Conservation (phyloP, 768 basidiomycete species). For the Termitomyces sp. region DNA sequence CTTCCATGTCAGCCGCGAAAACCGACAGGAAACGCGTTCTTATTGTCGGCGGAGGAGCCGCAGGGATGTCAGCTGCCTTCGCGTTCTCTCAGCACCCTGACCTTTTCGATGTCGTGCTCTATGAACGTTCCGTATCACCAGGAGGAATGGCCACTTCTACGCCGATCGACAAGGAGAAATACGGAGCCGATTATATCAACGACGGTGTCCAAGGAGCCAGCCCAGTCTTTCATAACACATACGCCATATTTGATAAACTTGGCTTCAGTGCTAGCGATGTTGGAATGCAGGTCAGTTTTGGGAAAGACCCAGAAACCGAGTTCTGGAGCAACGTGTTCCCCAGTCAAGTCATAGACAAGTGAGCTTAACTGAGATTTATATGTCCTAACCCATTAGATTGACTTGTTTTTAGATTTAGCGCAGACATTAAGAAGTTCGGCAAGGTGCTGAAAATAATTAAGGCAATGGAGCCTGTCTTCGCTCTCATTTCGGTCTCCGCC, state of each 20-base stretch:
- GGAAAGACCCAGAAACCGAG: conserved; percentile 26
- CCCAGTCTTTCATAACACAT: conserved; percentile 31
- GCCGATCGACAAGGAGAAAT: conserved; percentile 23
- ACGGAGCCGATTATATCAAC: conserved; percentile 31
- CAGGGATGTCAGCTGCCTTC: conserved; percentile 32
- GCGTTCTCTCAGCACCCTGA: conserved; percentile 30
- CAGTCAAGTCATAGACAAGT: conserved; percentile 29
- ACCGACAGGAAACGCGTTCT: conserved; percentile 23
- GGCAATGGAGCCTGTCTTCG: conserved; percentile 27
- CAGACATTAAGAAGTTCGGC: conserved; percentile 31
- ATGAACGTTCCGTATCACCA: conserved; percentile 25
- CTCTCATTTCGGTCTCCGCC: conserved; percentile 27
- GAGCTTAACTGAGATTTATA: neutral
- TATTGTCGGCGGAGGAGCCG: conserved; percentile 30
- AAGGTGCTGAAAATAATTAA: conserved; percentile 30
- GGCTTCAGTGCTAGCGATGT: conserved; percentile 29
- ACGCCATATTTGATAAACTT: conserved; percentile 30
- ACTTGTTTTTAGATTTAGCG: conserved; percentile 19
- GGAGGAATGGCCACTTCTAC: conserved; percentile 33
- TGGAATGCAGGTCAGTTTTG: conserved; percentile 33
- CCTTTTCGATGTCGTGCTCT: conserved; percentile 26
- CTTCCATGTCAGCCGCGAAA: conserved; percentile 6
- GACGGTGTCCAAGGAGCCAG: conserved; percentile 34
- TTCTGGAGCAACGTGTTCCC: conserved; percentile 33
- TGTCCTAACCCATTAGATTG: neutral